Evolutionary conservation across 2,329 filamentous ascomycete species (phyloP), one percentile per base, ranked within the genome.

Genomic region (Monilinia fructicola): DNA sequence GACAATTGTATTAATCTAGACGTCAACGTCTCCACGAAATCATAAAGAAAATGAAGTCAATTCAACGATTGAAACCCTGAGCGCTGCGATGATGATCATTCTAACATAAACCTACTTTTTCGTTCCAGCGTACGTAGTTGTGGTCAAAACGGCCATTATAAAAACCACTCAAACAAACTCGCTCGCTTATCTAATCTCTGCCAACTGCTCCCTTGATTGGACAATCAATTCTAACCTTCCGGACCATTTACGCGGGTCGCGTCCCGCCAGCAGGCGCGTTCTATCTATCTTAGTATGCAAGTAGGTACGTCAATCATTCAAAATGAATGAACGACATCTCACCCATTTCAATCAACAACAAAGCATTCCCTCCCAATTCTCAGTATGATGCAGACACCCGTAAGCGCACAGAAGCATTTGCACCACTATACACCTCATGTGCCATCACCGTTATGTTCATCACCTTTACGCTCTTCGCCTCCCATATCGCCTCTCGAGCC

Each of bases 371-470:
- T 44, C 31, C 54, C 18, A 3, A 67, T 67, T 52, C 56, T 64
- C 44, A 59, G 44, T 58, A 65, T 65, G 61, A 23, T 67, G 18
- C 61, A 54, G 26, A 65, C 65, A 28, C 60, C 65, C 6, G 46
- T 54, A 16, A 63, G 53, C 12, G 26, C 38, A 46, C 46, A 64
- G 10, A 67, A 67, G 44, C 60, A 64, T 52, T 31, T 59, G n/a
- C 52, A 26, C 10, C 61, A 67, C 28, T 67, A 67, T 46, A 40
- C 54, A 46, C 61, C 61, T n/a, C 65, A 64, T 59, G 38, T 64
- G n/a, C 61, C 65, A 40, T 67, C 65, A 26, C 65, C 65, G 11
- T 50, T 67, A 44, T 58, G 61, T 44, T 67, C 65, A 31, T 64
- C 53, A 16, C 65, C 65, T 44, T 28, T 67, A 28, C 52, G 44